Base-by-base conservation (phyloP, 2,329 filamentous ascomycete species). In the Balansia obtecta region DNA sequence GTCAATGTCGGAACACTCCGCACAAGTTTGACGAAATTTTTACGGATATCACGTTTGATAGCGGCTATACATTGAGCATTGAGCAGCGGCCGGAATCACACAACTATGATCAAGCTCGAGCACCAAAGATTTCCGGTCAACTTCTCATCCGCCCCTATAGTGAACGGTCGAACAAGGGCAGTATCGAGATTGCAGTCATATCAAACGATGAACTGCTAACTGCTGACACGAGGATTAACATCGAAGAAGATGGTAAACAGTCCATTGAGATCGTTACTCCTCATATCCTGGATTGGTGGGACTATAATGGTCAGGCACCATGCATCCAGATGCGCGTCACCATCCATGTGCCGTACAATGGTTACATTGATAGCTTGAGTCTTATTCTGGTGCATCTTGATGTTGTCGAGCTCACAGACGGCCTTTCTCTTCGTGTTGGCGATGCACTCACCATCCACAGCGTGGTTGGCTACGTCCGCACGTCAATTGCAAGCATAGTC, bases 271-370 rank as follows among this genome's bases (percentile, higher is more conserved):
- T 79, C 22, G 60, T 54, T 11, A 67, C 71, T 2, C 74, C 74
- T 0, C 57, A 57, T 33, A 57, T 51, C 10, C 49, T 71, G 45
- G 55, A 61, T 1, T 66, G 66, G 60, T 64, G 65, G 57, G 46
- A 54, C 13, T 48, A 16, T 3, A 27, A 56, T 2, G 33, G 54
- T 12, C 50, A 55, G 1, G 54, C 58, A 8, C 72, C 74, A 1
- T 79, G 76, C 56, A 63, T 79, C 18, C 68, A 71, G 52, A 63
- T 79, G 51, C 68, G 67, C 11, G 63, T 66, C 15, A 78, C 72
- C 2, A 58, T 76, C 41, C 74, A 68, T 65, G 66, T 73, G 0
- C 76, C 76, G 7, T 59, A 62, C 4, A 56, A 63, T 15, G 64
- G 66, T 3, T 56, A 63, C 9, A 60, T 80, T 12, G 56, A 66